phyloP scores from a whole-genome alignment of 768 basidiomycete genomes.

The Amanita molliuscula region DNA sequence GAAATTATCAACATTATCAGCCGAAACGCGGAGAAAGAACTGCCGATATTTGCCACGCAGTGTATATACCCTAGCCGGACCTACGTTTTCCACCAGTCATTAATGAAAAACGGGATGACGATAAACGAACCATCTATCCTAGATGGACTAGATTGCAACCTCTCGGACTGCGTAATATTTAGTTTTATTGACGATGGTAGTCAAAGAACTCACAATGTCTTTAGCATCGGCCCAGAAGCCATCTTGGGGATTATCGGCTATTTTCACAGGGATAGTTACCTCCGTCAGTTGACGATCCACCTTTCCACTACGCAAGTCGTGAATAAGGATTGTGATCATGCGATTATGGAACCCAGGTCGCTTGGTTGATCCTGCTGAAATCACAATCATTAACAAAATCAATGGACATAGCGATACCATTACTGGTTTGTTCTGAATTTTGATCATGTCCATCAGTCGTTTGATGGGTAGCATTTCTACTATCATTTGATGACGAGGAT shows the following conservation, averaged over 20 bases:
- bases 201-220: conserved; percentile 34
- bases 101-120: not conserved
- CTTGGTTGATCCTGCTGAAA: not conserved
- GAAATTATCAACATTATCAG: conserved; percentile 39
- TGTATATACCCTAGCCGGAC: conserved; percentile 59
- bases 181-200: not conserved
- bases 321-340: conserved; percentile 60
- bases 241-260: conserved; percentile 35
- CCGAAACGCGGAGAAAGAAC: conserved; percentile 51
- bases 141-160: conserved; percentile 50
- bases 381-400: not conserved
- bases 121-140: conserved; percentile 54
- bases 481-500: not conserved
- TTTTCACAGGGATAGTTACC: conserved; percentile 47
- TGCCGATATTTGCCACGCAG: conserved; percentile 62
- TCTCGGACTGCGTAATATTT: conserved; percentile 25
- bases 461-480: not conserved
- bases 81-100: conserved; percentile 20
- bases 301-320: conserved; percentile 44
- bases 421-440: not conserved
- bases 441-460: not conserved
- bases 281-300: conserved; percentile 55
- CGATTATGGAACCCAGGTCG: conserved; percentile 15
- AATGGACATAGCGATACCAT: not conserved
- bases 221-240: conserved; percentile 67